Evolutionary conservation across 306 rosid species (phyloP).

Genomic region (Citrullus mucosospermus): DNA sequence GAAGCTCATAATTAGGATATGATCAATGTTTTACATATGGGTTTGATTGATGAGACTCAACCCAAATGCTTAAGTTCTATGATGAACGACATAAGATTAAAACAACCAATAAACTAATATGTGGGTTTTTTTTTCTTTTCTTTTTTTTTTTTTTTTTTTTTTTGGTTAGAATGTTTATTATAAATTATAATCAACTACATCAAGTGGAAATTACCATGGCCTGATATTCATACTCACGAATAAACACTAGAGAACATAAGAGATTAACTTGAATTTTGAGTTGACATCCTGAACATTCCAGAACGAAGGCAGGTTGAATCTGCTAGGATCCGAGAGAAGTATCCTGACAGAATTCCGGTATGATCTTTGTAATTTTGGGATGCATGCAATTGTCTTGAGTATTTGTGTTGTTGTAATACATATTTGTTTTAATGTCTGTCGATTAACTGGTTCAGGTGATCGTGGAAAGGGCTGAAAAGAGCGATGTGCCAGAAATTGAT

Average conservation of each 20-base stretch:
- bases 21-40: background rate
- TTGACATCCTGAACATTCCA: conserved; percentile 14
- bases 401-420: background rate
- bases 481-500: conserved; percentile 50
- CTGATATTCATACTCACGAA: background rate
- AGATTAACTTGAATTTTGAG: background rate
- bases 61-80: background rate
- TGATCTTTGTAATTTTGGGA: conserved; percentile 8
- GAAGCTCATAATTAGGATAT: background rate
- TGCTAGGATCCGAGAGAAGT: conserved; percentile 47
- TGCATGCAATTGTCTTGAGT: background rate
- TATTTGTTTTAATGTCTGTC: background rate
- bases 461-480: conserved; percentile 60
- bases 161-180: background rate
- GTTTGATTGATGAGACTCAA: background rate
- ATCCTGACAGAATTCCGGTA: conserved; percentile 66
- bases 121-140: background rate
- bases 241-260: background rate
- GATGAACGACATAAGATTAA: background rate
- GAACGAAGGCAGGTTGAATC: conserved; percentile 60
- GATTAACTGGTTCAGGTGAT: conserved; percentile 33
- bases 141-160: background rate
- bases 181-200: background rate
- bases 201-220: background rate
- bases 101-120: background rate